phyloP scores from a whole-genome alignment of 176 grass and related monocot genomes.

The Oryza meridionalis region DNA sequence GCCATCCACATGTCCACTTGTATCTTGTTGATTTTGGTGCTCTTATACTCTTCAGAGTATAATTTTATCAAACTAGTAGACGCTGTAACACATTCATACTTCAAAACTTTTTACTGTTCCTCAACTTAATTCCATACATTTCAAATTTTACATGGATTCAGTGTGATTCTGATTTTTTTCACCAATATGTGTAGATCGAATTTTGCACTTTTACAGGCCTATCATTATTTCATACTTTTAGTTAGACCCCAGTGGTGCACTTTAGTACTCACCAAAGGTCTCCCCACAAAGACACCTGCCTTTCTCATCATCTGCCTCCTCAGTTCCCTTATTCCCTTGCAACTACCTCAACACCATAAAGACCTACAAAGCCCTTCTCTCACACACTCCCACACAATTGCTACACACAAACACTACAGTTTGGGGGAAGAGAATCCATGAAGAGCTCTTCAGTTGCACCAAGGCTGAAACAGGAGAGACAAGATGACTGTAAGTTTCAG shows the following conservation, averaged over 20 bases:
- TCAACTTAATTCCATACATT: not conserved
- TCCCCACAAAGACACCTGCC: conserved; percentile 54
- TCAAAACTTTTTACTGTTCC: not conserved
- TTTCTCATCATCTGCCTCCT: conserved; percentile 54
- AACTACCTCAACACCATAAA: conserved; percentile 58
- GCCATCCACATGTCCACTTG: conserved; percentile 33
- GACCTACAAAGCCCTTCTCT: conserved; percentile 25
- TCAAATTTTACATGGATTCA: conserved; percentile 20
- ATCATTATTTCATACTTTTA: conserved; percentile 39
- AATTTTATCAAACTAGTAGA: not conserved
- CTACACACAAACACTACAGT: conserved; percentile 5
- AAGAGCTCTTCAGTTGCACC: conserved; percentile 38
- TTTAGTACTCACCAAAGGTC: conserved; percentile 52
- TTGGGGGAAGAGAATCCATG: conserved; percentile 47
- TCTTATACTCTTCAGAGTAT: conserved; percentile 24
- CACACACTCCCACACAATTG: conserved; percentile 38
- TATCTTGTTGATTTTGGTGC: conserved; percentile 10
- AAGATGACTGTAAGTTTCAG: conserved; percentile 1
- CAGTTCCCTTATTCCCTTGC: conserved; percentile 44
- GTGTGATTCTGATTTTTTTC: not conserved
- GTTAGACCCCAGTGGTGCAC: conserved; percentile 50
- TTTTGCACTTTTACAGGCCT: not conserved
- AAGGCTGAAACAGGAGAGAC: conserved; percentile 46
- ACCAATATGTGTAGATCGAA: conserved; percentile 7
- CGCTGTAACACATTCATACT: conserved; percentile 15